Conservation (phyloP, 2,329 filamentous ascomycete genomes). For the Trichophyton verrucosum region DNA sequence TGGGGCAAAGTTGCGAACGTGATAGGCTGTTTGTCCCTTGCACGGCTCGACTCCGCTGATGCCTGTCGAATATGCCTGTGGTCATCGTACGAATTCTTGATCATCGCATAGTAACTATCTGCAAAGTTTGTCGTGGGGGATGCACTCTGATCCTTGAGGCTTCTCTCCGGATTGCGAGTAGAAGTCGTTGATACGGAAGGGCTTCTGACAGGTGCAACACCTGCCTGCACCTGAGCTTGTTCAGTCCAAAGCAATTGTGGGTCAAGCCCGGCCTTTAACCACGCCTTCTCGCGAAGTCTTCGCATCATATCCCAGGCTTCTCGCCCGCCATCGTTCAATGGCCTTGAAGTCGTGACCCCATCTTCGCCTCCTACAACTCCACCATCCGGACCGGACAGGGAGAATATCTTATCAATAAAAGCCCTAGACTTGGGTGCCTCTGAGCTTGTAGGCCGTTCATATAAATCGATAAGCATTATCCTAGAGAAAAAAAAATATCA, state of each 20-base stretch:
- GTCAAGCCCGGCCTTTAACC: conserved; percentile 38
- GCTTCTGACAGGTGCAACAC: conserved; percentile 15
- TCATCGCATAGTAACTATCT: conserved; percentile 13
- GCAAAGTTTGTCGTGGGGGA: conserved; percentile 10
- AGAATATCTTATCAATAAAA: conserved; percentile 36
- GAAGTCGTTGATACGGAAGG: not conserved
- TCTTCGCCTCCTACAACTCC: conserved; percentile 37
- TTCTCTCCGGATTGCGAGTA: not conserved
- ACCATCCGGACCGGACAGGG: conserved; percentile 33
- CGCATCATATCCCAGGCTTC: conserved; percentile 40
- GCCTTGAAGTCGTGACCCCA: conserved; percentile 32
- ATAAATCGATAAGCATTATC: conserved; percentile 39
- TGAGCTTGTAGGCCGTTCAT: conserved; percentile 34
- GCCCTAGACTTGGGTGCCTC: conserved; percentile 35
- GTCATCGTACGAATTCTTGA: conserved; percentile 12
- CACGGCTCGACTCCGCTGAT: conserved; percentile 6
- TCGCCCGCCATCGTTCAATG: conserved; percentile 36
- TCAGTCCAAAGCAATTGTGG: conserved; percentile 37
- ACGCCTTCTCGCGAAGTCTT: conserved; percentile 35
- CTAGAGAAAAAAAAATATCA: conserved; percentile 14
- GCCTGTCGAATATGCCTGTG: conserved; percentile 1
- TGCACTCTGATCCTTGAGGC: conserved; percentile 8
- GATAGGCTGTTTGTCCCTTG: not conserved
- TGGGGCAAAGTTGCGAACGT: not conserved
- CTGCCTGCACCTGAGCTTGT: conserved; percentile 32